phyloP scores from a whole-genome alignment of 345 rosid genomes.

The Salix koriyanagi region DNA sequence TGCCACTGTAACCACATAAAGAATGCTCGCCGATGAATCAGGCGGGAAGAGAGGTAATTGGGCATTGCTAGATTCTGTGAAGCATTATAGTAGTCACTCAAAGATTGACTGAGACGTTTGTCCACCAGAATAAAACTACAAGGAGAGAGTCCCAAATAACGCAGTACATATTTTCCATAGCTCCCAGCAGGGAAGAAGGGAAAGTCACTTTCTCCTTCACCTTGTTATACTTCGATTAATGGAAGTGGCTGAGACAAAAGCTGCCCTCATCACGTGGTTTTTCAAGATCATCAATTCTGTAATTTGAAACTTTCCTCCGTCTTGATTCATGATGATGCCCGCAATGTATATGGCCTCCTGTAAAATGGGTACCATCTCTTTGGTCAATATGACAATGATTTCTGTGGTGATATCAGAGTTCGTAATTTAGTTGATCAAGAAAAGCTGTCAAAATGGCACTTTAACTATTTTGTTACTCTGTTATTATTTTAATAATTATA shows the following conservation, averaged over 20 bases:
- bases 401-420: background rate
- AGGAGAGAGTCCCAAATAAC: too few relatives aligned
- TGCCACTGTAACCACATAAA: too few relatives aligned
- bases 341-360: background rate
- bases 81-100: too few relatives aligned
- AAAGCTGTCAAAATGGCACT: background rate
- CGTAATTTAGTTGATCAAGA: background rate
- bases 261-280: constrained; percentile 17
- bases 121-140: too few relatives aligned
- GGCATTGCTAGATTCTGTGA: too few relatives aligned
- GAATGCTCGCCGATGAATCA: too few relatives aligned
- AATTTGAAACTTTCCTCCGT: background rate
- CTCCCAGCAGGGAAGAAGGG: too few relatives aligned
- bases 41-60: too few relatives aligned
- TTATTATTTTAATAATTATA: background rate
- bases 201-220: too few relatives aligned
- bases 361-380: background rate
- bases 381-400: background rate
- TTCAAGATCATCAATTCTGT: background rate
- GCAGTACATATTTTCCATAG: too few relatives aligned
- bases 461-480: background rate
- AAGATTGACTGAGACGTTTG: too few relatives aligned
- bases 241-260: constrained; percentile 10
- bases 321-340: background rate
- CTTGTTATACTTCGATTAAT: too few relatives aligned